Percentiles rank a stretch among this genome's conserved stretches.
These are phyloP conservation scores for Musa acuminata DNA, from an alignment of 176 grass and related monocot species.

Conservation along the genomic window DNA sequence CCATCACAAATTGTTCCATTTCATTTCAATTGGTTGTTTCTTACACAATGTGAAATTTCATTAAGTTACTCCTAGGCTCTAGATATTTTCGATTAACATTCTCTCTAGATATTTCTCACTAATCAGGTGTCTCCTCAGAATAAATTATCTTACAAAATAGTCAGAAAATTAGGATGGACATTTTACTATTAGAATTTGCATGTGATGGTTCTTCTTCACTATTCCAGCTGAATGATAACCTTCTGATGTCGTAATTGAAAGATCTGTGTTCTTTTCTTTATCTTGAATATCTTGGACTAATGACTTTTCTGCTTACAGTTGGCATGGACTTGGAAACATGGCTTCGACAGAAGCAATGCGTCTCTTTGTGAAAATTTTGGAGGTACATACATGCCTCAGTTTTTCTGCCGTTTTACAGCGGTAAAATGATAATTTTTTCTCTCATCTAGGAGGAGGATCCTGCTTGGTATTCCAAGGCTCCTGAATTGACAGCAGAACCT, in stretches of 20 bases:
- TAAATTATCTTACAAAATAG: too few species aligned
- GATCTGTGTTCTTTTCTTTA: neutral
- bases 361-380: slow-evolving; percentile 96
- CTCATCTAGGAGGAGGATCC: slow-evolving; percentile 81
- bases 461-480: slow-evolving; percentile 73
- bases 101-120: too few species aligned
- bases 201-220: too few species aligned
- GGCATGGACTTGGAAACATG: slow-evolving; percentile 90
- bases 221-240: too few species aligned
- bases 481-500: slow-evolving; percentile 51
- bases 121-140: too few species aligned
- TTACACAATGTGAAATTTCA: neutral
- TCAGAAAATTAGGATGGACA: too few species aligned
- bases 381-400: slow-evolving; percentile 36
- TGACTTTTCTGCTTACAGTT: slow-evolving; percentile 36
- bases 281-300: neutral
- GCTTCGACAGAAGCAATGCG: slow-evolving; percentile 83
- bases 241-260: neutral
- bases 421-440: slow-evolving; percentile 20
- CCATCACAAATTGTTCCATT: too few species aligned
- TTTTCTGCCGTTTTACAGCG: neutral
- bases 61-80: neutral
- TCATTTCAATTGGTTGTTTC: neutral
- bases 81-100: neutral
- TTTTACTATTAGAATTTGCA: too few species aligned